Conservation (phyloP, 2,329 filamentous ascomycete species). For the Fusarium equiseti region DNA sequence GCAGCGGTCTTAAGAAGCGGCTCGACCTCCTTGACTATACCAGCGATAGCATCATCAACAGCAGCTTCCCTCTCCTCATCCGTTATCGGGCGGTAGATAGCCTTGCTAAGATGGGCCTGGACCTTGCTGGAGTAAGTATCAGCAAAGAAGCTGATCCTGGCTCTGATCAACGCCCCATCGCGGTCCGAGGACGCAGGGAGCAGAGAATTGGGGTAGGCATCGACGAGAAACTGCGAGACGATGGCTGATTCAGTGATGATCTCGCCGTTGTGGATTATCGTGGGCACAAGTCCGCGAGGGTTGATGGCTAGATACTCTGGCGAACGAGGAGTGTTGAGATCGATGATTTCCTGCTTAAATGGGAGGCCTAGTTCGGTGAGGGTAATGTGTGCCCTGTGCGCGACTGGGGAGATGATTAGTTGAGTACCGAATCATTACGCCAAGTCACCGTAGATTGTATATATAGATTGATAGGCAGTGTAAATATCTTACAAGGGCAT, state of each 20-base stretch:
- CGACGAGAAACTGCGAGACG: conserved; percentile 77
- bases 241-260: conserved; percentile 81
- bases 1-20: conserved; percentile 69
- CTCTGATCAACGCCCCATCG: conserved; percentile 70
- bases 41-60: conserved; percentile 64
- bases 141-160: conserved; percentile 77
- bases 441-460: not conserved
- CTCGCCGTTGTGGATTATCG: conserved; percentile 73
- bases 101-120: conserved; percentile 59
- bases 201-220: conserved; percentile 76
- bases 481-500: conserved; percentile 69
- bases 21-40: conserved; percentile 77
- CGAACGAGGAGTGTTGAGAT: conserved; percentile 75
- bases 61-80: conserved; percentile 64
- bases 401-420: conserved; percentile 53
- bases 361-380: conserved; percentile 74
- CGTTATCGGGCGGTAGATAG: conserved; percentile 58
- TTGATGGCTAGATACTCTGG: conserved; percentile 82
- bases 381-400: conserved; percentile 80
- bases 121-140: conserved; percentile 75
- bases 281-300: conserved; percentile 81
- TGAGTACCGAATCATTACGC: not conserved
- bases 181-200: conserved; percentile 66
- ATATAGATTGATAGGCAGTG: not conserved
- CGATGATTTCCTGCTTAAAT: conserved; percentile 79